Base-by-base conservation (phyloP, 352 stramenopile genomes). In the Pythium brassicae region DNA sequence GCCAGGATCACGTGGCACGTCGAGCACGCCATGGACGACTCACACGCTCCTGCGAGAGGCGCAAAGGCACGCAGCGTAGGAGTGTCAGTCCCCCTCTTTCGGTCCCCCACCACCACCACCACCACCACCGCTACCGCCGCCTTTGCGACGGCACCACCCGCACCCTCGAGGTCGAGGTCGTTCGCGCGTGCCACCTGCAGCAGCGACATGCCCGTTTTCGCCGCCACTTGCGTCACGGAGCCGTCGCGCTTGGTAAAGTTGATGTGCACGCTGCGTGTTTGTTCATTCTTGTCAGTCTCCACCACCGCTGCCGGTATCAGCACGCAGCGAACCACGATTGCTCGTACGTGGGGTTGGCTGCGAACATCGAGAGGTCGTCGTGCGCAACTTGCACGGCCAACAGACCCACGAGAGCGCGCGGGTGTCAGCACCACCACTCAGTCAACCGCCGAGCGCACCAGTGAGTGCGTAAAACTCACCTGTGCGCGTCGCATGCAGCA, bases 1-100 rank as follows among this genome's bases (percentile, higher is more conserved):
- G 96, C 82, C 23, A 99, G 70, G 50, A 99, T 98, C 29, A 99
- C 83, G 81, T 99, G 97, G 67, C 97, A 99, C 6, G 97, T 99
- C 27, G 92, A 98, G 76, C 97, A 99, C 2, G 97, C 97, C 70
- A 98, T 98, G 25, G 98, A 98, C 55, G 96, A 89, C 64, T 96
- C 88, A 47, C 88, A 97, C 1, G 89, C 88, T 3, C 82, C 93
- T 78, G 88, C 15, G 26, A n/a, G 4, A 15, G 6, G 32, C 73
- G 57, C 78, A 95, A 17, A 84, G 76, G 6, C 11, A 34, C 15
- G 1, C 32, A 37, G 14, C 5, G 14, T 7, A 11, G 14, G 32
- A 7, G 32, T 37, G 32, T 3, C 32, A 37, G 6, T 37, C 6
- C 8, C 32, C 32, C 32, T 37, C 32, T 9, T 37, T 37, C 5